A percentile compares a stretch with the other conserved stretches of the same genome.
Conservation (phyloP, 225 moss, liverwort and hornwort species). For the Antitrichia curtipendula region DNA sequence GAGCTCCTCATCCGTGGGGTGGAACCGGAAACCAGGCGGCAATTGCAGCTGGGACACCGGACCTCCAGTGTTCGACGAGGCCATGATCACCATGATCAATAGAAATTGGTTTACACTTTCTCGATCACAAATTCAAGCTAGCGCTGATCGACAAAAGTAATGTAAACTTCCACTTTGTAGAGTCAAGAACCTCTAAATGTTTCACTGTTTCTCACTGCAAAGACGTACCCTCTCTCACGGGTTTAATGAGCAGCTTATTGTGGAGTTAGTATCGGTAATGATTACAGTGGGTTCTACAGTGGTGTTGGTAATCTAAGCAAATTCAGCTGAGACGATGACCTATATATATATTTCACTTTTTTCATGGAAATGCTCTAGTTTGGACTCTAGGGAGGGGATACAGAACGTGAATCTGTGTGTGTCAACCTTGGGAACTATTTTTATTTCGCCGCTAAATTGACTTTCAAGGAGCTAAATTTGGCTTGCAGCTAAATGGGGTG, state of each 20-base stretch:
- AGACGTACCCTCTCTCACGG: neutral
- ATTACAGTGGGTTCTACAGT: neutral
- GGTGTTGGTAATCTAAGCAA: neutral
- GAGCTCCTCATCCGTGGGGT: conserved; percentile 95
- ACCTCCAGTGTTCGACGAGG: conserved; percentile 19
- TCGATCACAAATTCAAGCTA: neutral
- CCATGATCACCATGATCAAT: conserved; percentile 29
- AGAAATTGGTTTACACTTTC: neutral
- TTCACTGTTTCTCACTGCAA: neutral
- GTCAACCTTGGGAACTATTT: neutral
- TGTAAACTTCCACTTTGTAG: neutral
- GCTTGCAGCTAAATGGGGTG: conserved; percentile 37
- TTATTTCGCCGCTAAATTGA: conserved; percentile 4
- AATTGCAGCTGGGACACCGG: conserved; percentile 55
- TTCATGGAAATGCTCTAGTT: conserved; percentile 6
- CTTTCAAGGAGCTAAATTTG: neutral
- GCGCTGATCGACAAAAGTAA: neutral
- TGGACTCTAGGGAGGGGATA: neutral
- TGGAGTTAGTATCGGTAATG: neutral
- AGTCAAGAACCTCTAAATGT: conserved; percentile 8
- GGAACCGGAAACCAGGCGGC: conserved; percentile 95
- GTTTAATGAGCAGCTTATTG: neutral
- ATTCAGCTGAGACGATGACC: neutral
- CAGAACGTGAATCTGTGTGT: neutral
- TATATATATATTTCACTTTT: neutral